Conservation (phyloP, 163 green algal species). For the Prototheca cutis region DNA sequence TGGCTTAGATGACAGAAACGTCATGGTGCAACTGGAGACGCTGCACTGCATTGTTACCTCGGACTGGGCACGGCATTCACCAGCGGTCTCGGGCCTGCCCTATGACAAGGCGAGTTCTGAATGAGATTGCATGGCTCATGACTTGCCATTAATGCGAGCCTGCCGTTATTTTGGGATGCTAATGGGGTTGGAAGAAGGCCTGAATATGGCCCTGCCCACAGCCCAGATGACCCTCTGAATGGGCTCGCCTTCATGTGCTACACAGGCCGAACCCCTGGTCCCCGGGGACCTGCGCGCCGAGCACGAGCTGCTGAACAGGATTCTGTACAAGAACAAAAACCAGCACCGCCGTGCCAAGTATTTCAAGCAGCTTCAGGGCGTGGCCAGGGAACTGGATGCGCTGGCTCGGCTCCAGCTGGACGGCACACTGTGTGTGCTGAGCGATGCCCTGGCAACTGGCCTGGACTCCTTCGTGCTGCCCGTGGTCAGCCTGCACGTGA, state of each 20-base stretch:
- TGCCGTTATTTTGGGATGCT: not conserved
- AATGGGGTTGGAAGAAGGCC: no score
- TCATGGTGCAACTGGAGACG: not conserved
- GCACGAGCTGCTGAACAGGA: slow-evolving; percentile 31
- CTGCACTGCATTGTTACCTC: slow-evolving; percentile 2
- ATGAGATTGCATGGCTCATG: no score
- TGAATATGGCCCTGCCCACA: no score
- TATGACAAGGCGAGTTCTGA: no score
- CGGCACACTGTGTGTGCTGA: slow-evolving; percentile 2
- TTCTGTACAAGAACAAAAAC: slow-evolving; percentile 61
- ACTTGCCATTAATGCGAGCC: no score
- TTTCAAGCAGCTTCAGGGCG: slow-evolving; percentile 30
- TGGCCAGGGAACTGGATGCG: slow-evolving; percentile 19
- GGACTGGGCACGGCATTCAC: slow-evolving; percentile 8
- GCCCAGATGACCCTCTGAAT: no score
- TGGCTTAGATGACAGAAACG: not conserved
- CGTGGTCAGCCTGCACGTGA: not conserved
- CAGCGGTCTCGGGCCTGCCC: not conserved
- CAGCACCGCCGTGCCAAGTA: slow-evolving; percentile 45
- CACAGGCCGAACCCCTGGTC: slow-evolving; percentile 26
- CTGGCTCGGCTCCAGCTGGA: slow-evolving; percentile 11
- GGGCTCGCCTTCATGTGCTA: no score
- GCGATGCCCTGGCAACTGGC: not conserved
- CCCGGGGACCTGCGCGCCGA: slow-evolving; percentile 36
- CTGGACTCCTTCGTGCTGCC: not conserved